Base-by-base conservation (phyloP, 768 basidiomycete genomes). In the Tricholoma sp. region DNA sequence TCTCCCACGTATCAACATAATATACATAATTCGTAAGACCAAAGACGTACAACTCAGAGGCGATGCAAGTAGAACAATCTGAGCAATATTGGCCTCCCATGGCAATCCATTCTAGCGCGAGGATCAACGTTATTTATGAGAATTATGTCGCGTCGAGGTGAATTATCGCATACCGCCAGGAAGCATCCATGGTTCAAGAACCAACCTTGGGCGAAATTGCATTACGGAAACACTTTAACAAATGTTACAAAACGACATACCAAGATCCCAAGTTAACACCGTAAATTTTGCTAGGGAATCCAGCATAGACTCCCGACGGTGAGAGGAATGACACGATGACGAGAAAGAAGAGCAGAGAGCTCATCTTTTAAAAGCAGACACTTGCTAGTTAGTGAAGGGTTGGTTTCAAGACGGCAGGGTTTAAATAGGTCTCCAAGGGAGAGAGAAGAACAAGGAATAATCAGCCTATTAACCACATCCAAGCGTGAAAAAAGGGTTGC, bases 181-280 rank as follows among this genome's bases (percentile, higher is more conserved):
- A 41, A 89, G 75, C 89, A 91, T 91, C 89, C 89, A 91, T n/a
- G 88, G 63, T 64, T 91, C 89, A 5, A 89, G 68, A 0, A 91
- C 69, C 51, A 91, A 76, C 89, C 89, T 90, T 50, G 43, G 22
- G 50, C 10, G 19, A 9, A 49, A 9, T 11, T 4, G 37, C 59
- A 50, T 35, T 59, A 32, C 31, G 19, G 14, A 3, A 11, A 52
- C 31, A 31, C 22, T 31, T 27, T 22, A 3, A 8, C 9, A 53
- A 12, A 27, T 51, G 24, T n/a, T 18, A 10, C 2, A 53, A 22
- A 4, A 41, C n/a, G 56, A 62, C 71, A 21, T 57, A 77, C 79
- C 77, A 83, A 57, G 77, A 79, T 9, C 67, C 65, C 22, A 68
- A 32, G 46, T 63, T 61, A 14, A 65, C 67, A 9, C 66, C 66